Conservation (phyloP, 2,329 filamentous ascomycete species). For the Orbilia blumenaviensis region DNA sequence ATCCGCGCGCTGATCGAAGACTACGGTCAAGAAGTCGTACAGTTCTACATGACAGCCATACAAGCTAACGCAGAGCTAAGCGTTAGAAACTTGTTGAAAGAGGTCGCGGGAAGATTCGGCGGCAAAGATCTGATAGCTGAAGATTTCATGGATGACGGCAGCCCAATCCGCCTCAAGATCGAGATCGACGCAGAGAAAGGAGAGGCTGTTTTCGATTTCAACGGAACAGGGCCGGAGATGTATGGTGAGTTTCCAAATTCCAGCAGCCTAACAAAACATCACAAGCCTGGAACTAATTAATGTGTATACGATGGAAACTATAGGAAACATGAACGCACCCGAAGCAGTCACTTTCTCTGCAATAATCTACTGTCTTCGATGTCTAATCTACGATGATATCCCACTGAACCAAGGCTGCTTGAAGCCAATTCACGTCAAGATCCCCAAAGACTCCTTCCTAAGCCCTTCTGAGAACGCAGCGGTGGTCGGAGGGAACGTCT, state of each 20-base stretch:
- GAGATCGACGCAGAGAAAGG: constrained; percentile 78
- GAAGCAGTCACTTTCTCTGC: constrained; percentile 83
- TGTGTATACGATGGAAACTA: too few species aligned
- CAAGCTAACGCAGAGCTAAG: constrained; percentile 81
- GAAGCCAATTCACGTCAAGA: constrained; percentile 76
- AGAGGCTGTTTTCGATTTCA: constrained; percentile 80
- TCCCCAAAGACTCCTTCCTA: constrained; percentile 77
- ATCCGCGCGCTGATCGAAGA: constrained; percentile 79
- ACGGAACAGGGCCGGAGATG: constrained; percentile 79
- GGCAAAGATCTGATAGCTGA: constrained; percentile 76
- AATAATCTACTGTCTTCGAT: constrained; percentile 85
- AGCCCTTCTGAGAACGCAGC: constrained; percentile 79
- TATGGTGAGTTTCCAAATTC: constrained; percentile 66
- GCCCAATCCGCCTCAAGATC: constrained; percentile 77
- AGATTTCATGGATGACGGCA: constrained; percentile 89
- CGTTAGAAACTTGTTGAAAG: constrained; percentile 77
- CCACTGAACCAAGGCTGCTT: constrained; percentile 88
- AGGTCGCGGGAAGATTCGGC: constrained; percentile 74
- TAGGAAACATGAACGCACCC: constrained; percentile 79
- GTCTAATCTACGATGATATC: constrained; percentile 81
- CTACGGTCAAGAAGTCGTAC: constrained; percentile 78
- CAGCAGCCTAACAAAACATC: too few species aligned
- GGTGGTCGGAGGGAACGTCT: constrained; percentile 83
- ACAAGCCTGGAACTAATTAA: too few species aligned
- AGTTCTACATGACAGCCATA: constrained; percentile 84